Evolutionary conservation across 306 rosid species (phyloP), one percentile per base, ranked within the genome.

Genomic region (Gillenia trifoliata): DNA sequence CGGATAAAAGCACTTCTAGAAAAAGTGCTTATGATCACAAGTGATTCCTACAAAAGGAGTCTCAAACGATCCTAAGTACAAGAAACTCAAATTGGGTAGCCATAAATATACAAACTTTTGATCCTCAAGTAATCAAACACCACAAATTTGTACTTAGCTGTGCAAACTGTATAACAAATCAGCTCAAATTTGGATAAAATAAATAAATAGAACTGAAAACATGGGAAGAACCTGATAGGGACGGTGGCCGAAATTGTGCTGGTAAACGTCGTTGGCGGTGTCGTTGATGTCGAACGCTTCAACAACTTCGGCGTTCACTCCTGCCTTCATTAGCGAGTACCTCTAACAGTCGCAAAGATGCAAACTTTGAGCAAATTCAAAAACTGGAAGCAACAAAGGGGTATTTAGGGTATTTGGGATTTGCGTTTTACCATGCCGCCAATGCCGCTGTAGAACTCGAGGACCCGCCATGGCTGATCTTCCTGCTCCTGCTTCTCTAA

Each of bases 391-490:
- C 47, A 7, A 25, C 57, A 28, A 33, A 2, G 54, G 49, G 57
- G 72, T 41, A 43, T 30, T 54, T 3, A 11, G 54, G 66, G 40
- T 57, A 25, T 72, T 11, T 23, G 38, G 3, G 34, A n/a, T 57
- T 61, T 29, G 9, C n/a, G 9, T 1, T 33, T 38, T 80, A 93
- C 99, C 97, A 94, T 87, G 78, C 99, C 99, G 45, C 97, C 99
- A 56, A 94, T 87, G 66, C 99, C 96, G 55, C 97, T 94, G 89
- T 88, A 94, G 81, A 92, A 94, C 78, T 92, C 99, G n/a, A 94
- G 93, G 52, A 92, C 91, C 79, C 85, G 82, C 94, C 87, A 78
- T 38, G 86, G 82, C 61, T 81, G 78, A 17, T 23, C 80, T 70
- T 70, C 75, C 49, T 67, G 76, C 23, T 31, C 50, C 19, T 26